A percentile compares a stretch with the other conserved stretches of the same genome.
Evolutionary conservation across 768 basidiomycete species (phyloP).

Genomic region (Kwoniella shandongensis): DNA sequence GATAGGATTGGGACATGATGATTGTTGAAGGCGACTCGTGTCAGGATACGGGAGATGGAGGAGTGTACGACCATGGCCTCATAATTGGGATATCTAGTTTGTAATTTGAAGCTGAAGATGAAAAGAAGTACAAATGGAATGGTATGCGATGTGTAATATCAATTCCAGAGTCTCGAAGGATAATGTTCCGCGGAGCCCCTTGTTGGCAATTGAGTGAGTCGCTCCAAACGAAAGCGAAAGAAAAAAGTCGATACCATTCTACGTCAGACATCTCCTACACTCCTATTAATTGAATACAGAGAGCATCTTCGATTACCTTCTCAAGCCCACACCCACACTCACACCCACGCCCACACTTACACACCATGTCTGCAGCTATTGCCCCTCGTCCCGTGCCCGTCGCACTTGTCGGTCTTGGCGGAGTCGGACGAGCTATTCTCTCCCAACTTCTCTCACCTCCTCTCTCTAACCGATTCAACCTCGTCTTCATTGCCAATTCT

Average conservation of each 20-base stretch:
- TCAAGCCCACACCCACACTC: neutral
- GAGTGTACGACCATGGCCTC: conserved; percentile 3
- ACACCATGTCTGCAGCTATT: conserved; percentile 17
- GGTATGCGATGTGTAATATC: neutral
- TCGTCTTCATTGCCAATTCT: conserved; percentile 56
- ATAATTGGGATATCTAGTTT: neutral
- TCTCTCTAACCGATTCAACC: conserved; percentile 54
- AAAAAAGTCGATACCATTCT: no score
- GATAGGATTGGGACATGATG: no score
- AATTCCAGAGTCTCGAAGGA: no score
- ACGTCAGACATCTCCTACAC: neutral
- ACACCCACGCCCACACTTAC: neutral
- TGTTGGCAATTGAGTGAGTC: no score
- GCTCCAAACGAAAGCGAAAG: no score
- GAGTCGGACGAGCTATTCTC: conserved; percentile 86
- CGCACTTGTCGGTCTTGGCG: conserved; percentile 80
- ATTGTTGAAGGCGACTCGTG: neutral
- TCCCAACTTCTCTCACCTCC: conserved; percentile 70
- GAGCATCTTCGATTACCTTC: neutral
- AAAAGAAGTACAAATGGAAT: neutral
- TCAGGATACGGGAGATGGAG: neutral
- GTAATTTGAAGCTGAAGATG: neutral
- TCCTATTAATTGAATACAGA: neutral
- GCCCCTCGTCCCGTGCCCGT: conserved; percentile 56
- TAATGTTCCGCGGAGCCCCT: no score